Percentiles rank a stretch among this genome's conserved stretches.
These are phyloP conservation scores for Actinomucor elegans DNA, from an alignment of 371 early-diverging fungal species.

Conservation along the genomic window DNA sequence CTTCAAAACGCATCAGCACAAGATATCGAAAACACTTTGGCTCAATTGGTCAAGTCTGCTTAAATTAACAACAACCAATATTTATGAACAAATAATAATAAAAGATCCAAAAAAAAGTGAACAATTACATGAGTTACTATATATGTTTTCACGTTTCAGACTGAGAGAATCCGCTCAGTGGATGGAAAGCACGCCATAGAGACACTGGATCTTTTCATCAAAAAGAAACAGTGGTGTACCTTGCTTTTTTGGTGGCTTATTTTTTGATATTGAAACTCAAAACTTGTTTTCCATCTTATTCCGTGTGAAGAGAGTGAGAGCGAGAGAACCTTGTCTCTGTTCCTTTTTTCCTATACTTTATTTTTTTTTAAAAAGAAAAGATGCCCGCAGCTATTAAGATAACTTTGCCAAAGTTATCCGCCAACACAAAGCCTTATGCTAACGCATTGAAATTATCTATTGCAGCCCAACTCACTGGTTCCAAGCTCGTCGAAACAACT, in stretches of 20 bases:
- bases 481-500: constrained; percentile 24
- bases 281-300: too few relatives aligned
- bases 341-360: constrained; percentile 4
- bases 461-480: constrained; percentile 32
- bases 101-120: too few relatives aligned
- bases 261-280: constrained; percentile 4
- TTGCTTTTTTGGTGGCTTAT: constrained; percentile 2
- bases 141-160: too few relatives aligned
- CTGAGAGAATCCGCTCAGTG: too few relatives aligned
- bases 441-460: constrained; percentile 39
- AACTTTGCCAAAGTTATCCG: constrained; percentile 36
- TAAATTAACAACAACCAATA: constrained; percentile 10
- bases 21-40: constrained; percentile 72
- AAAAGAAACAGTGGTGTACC: too few relatives aligned
- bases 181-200: neutral
- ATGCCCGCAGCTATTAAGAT: constrained; percentile 29
- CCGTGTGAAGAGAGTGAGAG: too few relatives aligned
- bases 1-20: constrained; percentile 75
- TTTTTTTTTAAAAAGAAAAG: constrained; percentile 2
- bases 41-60: constrained; percentile 57
- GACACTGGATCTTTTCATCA: too few relatives aligned
- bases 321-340: neutral
- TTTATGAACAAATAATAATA: constrained; percentile 1
- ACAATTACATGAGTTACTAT: too few relatives aligned
- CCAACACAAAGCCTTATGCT: constrained; percentile 35